Evolutionary conservation across 106 monocot genomes (phyloP).

Genomic region (Acanthochlamys bracteata): DNA sequence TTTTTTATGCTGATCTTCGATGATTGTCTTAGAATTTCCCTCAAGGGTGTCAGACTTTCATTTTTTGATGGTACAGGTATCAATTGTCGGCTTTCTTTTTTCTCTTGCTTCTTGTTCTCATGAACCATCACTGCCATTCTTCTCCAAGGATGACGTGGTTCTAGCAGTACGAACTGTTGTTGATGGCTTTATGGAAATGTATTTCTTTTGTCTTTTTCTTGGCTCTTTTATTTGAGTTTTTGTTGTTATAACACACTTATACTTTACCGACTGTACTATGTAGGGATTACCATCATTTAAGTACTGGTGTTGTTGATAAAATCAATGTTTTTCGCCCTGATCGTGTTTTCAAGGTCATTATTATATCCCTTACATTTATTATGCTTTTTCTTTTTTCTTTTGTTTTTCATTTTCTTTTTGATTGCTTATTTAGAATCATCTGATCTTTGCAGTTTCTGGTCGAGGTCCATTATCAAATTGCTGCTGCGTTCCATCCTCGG

Average conservation of each 20-base stretch:
- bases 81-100: constrained; percentile 77
- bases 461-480: constrained; percentile 71
- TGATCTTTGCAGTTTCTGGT: constrained; percentile 60
- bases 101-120: constrained; percentile 46
- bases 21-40: too few species aligned
- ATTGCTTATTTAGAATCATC: not conserved
- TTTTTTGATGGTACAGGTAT: constrained; percentile 32
- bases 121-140: constrained; percentile 56
- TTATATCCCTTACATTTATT: too few species aligned
- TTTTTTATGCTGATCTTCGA: too few species aligned
- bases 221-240: too few species aligned
- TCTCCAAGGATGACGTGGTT: constrained; percentile 38
- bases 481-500: constrained; percentile 57
- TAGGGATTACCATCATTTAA: constrained; percentile 35
- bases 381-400: too few species aligned
- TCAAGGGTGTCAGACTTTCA: not conserved
- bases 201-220: not conserved
- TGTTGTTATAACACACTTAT: too few species aligned
- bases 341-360: constrained; percentile 79
- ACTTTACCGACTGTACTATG: not conserved
- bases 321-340: constrained; percentile 88
- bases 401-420: not conserved
- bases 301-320: constrained; percentile 52
- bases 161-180: constrained; percentile 56
- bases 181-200: constrained; percentile 95